Conservation (phyloP, 164 flowering plant species). For the Kalanchoe fedtschenkoi region DNA sequence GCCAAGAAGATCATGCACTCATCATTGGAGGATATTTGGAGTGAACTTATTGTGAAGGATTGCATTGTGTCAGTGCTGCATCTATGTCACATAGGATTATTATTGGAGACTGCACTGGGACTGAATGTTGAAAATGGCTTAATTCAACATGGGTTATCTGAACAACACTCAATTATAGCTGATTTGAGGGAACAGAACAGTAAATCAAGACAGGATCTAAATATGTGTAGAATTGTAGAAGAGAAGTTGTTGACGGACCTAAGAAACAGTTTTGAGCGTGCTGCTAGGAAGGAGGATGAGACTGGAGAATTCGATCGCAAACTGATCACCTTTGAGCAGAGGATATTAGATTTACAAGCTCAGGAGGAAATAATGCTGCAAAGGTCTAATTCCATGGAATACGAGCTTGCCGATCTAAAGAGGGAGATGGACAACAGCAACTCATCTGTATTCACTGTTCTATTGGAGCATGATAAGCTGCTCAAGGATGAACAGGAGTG, state of each 20-base stretch:
- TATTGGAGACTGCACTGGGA: slow-evolving; percentile 70
- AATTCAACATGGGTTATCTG: slow-evolving; percentile 65
- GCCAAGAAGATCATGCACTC: slow-evolving; percentile 34
- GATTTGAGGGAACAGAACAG: slow-evolving; percentile 57
- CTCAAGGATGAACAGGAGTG: slow-evolving; percentile 38
- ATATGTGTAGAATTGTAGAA: slow-evolving; percentile 52
- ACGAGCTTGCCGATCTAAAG: slow-evolving; percentile 50
- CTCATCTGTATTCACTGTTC: slow-evolving; percentile 21
- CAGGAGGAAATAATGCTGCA: slow-evolving; percentile 80
- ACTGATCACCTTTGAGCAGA: slow-evolving; percentile 52
- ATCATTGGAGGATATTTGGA: slow-evolving; percentile 77
- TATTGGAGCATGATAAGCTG: slow-evolving; percentile 44
- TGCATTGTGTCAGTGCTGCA: slow-evolving; percentile 76
- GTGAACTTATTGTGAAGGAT: slow-evolving; percentile 76
- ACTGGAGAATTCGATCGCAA: slow-evolving; percentile 40
- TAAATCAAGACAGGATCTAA: slow-evolving; percentile 59
- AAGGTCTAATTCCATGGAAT: slow-evolving; percentile 68
- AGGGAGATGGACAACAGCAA: slow-evolving; percentile 58
- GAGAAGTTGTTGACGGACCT: slow-evolving; percentile 76
- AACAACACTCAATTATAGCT: slow-evolving; percentile 50
- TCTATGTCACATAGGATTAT: slow-evolving; percentile 79
- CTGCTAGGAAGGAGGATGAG: slow-evolving; percentile 63
- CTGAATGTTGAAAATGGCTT: slow-evolving; percentile 81
- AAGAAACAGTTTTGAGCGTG: slow-evolving; percentile 55
- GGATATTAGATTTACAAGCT: slow-evolving; percentile 50